Evolutionary conservation across 1,284 basidiomycete species (phyloP).

Genomic region (Irpex sp.): DNA sequence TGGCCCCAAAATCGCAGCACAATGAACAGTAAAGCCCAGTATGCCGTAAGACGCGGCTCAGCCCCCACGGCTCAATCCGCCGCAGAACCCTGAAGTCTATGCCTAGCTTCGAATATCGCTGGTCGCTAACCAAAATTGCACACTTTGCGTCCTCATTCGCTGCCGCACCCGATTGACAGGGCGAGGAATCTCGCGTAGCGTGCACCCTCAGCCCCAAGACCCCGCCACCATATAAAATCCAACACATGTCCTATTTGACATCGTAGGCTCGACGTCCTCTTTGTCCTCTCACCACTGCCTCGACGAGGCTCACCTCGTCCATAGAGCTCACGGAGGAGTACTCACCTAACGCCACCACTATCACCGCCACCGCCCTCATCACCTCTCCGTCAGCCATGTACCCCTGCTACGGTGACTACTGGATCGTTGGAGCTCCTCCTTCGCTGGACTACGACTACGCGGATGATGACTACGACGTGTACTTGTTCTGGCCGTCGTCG

Average conservation of each 20-base stretch:
- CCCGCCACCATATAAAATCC: background rate
- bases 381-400: background rate
- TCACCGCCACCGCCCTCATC: no score
- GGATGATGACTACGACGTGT: slow-evolving; percentile 10
- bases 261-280: background rate
- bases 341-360: background rate
- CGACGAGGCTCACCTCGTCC: background rate
- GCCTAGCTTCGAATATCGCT: background rate
- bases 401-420: background rate
- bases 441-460: background rate
- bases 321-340: background rate
- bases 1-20: background rate
- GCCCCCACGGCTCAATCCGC: background rate
- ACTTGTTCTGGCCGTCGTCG: slow-evolving; percentile 10
- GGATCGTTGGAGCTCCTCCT: background rate
- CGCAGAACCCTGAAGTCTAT: background rate
- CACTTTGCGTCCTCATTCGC: background rate
- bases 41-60: background rate
- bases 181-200: background rate
- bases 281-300: background rate
- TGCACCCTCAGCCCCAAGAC: background rate
- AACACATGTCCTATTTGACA: background rate
- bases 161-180: background rate
- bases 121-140: no score
- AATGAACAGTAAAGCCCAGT: background rate